phyloP scores from a whole-genome alignment of 2,329 filamentous ascomycete genomes.

The Fusarium acutatum region DNA sequence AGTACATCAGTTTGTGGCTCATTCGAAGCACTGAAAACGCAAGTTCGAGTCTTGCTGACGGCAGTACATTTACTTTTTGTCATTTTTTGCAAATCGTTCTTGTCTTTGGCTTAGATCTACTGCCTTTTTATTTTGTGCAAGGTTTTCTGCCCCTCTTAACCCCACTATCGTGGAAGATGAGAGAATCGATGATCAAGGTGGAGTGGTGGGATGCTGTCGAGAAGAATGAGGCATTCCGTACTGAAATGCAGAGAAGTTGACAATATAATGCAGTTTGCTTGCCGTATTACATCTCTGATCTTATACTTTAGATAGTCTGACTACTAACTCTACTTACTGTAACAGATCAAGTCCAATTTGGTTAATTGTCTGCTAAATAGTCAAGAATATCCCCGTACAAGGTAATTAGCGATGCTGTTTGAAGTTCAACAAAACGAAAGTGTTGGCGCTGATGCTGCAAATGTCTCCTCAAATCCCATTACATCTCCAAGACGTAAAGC shows the following conservation, averaged over 20 bases:
- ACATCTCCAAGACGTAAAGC: background rate
- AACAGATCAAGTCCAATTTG: background rate
- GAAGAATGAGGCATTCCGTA: background rate
- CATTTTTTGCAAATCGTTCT: background rate
- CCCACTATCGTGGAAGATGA: background rate
- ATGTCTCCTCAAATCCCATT: background rate
- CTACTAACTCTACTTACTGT: background rate
- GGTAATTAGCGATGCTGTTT: background rate
- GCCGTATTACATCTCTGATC: background rate
- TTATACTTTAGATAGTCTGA: background rate
- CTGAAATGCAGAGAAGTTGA: background rate
- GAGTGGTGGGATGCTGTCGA: background rate
- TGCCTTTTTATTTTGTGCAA: background rate
- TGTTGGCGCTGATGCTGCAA: background rate
- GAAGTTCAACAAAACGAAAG: background rate
- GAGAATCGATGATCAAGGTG: background rate
- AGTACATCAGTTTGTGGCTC: slow-evolving; percentile 38
- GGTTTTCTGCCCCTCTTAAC: background rate
- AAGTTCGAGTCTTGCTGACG: slow-evolving; percentile 39
- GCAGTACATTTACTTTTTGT: no score
- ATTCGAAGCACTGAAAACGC: slow-evolving; percentile 36
- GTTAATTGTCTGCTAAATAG: background rate
- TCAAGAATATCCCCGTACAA: background rate
- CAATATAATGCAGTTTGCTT: background rate
- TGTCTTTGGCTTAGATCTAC: background rate